Percentiles rank a stretch among this genome's conserved stretches.
Conservation (phyloP, 2,329 filamentous ascomycete species). For the Neospermospora avenae region DNA sequence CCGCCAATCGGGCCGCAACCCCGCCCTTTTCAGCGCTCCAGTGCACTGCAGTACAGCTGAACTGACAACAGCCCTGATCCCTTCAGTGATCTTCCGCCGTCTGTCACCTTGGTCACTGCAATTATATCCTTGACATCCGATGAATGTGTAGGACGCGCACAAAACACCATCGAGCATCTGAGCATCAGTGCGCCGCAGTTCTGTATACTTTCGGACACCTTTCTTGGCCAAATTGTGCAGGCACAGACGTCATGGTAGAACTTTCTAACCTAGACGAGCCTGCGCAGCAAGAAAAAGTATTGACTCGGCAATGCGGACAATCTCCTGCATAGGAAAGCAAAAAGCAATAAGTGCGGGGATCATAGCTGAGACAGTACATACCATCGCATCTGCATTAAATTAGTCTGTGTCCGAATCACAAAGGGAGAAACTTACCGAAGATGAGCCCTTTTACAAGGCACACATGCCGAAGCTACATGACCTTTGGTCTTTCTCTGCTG, state of each 20-base stretch:
- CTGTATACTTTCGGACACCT: too few species aligned
- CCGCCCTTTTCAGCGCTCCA: conserved; percentile 11
- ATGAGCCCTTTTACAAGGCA: conserved; percentile 83
- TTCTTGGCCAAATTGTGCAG: too few species aligned
- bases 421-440: conserved; percentile 48
- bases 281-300: conserved; percentile 11
- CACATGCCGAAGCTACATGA: conserved; percentile 80
- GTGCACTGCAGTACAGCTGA: neutral
- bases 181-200: neutral
- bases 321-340: conserved; percentile 15
- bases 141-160: neutral
- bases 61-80: conserved; percentile 4
- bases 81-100: conserved; percentile 7
- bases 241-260: conserved; percentile 12
- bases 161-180: neutral
- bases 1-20: conserved; percentile 26
- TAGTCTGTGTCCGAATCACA: conserved; percentile 29
- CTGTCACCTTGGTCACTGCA: conserved; percentile 2
- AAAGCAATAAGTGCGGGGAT: conserved; percentile 13
- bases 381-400: conserved; percentile 55
- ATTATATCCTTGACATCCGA: conserved; percentile 2
- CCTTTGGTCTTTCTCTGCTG: conserved; percentile 69
- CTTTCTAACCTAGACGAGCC: conserved; percentile 9
- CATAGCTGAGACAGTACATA: conserved; percentile 45
- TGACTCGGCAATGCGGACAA: conserved; percentile 8